phyloP scores from a whole-genome alignment of 352 stramenopile species.

The Pelagophyceae sp. region DNA sequence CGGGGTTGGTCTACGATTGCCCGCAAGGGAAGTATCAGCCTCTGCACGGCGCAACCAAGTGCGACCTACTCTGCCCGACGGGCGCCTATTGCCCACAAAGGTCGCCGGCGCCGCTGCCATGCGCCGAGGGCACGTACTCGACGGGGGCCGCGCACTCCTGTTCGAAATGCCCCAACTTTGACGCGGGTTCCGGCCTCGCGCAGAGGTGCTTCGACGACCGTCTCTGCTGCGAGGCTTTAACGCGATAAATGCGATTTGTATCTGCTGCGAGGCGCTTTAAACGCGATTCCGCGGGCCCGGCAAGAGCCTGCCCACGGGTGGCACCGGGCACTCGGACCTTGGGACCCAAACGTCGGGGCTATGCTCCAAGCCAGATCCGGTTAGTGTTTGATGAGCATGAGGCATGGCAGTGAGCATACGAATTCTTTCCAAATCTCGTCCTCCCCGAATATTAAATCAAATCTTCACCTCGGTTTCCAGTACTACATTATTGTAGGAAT shows the following conservation, averaged over 20 bases:
- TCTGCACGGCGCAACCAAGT: constrained; percentile 35
- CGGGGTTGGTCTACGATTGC: constrained; percentile 28
- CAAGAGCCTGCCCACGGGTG: no score
- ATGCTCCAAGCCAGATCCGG: background rate
- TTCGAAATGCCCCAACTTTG: background rate
- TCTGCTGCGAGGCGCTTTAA: background rate
- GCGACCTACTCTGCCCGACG: constrained; percentile 42
- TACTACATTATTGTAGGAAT: no score
- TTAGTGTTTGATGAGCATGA: background rate
- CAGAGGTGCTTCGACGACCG: constrained; percentile 13
- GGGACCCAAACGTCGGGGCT: no score
- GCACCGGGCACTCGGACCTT: no score
- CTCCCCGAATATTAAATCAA: no score
- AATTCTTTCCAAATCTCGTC: no score
- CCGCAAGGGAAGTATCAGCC: constrained; percentile 48
- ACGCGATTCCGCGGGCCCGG: no score
- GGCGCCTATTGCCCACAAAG: constrained; percentile 55
- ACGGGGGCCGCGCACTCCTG: background rate
- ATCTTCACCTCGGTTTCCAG: no score
- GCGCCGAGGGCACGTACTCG: constrained; percentile 34
- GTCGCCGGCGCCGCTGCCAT: constrained; percentile 46
- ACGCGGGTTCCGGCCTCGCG: background rate
- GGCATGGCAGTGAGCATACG: background rate
- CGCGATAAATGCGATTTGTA: background rate
- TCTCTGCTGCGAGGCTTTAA: background rate